Percentiles rank a stretch among this genome's conserved stretches.
Evolutionary conservation across 352 stramenopile genomes (phyloP).

Genomic region (Globisporangium viniferum): DNA sequence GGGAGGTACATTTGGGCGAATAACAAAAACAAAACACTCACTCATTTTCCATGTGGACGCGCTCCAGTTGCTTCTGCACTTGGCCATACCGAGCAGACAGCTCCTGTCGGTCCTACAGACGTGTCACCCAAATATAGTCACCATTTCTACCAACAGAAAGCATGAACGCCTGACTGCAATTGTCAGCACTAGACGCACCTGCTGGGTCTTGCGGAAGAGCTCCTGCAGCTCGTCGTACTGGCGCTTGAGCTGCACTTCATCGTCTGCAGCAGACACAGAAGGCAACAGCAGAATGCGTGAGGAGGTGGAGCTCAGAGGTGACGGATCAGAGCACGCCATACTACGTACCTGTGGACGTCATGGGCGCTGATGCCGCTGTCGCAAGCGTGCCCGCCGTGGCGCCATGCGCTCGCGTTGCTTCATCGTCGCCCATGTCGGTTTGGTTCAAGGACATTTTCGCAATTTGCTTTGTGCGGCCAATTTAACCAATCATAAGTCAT

Average conservation of each 20-base stretch:
- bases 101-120: slow-evolving; percentile 21
- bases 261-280: neutral
- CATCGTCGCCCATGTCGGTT: neutral
- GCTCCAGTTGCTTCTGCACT: slow-evolving; percentile 19
- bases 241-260: slow-evolving; percentile 5
- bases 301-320: neutral
- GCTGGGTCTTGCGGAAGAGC: slow-evolving; percentile 21
- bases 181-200: slow-evolving; percentile 10
- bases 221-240: slow-evolving; percentile 23
- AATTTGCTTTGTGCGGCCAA: neutral
- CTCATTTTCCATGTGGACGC: slow-evolving; percentile 35
- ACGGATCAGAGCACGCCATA: neutral
- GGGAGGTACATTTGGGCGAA: neutral
- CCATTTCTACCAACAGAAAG: neutral
- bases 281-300: neutral
- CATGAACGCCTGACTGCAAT: neutral
- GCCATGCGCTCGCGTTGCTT: neutral
- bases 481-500: neutral
- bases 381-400: neutral
- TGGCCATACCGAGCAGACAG: slow-evolving; percentile 17
- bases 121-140: neutral
- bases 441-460: neutral
- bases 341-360: neutral
- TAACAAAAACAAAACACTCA: slow-evolving; percentile 9
- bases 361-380: neutral